A percentile compares a stretch with the other conserved stretches of the same genome.
Evolutionary conservation across 345 rosid genomes (phyloP).

Genomic region (Gossypium herbaceum): DNA sequence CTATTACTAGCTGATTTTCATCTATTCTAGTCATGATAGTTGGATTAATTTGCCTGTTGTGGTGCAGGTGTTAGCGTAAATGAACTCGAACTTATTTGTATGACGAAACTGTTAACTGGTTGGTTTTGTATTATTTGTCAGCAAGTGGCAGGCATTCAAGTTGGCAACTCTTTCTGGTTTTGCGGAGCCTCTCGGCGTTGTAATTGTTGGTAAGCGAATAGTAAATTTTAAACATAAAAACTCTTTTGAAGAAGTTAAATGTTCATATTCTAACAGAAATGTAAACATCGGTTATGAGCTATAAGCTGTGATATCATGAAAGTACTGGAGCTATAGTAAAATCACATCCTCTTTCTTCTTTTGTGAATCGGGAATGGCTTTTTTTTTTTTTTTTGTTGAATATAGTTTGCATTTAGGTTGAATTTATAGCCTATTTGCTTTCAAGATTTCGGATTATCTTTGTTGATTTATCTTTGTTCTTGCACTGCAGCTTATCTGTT

Average conservation of each 20-base stretch:
- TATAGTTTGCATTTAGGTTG: not conserved
- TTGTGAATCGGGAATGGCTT: not conserved
- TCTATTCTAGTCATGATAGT: not conserved
- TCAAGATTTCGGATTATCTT: not conserved
- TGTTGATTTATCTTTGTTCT: slow-evolving; percentile 12
- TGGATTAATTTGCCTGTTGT: not conserved
- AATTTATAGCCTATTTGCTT: not conserved
- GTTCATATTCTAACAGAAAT: not conserved
- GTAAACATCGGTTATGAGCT: not conserved
- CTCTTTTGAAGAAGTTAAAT: not conserved
- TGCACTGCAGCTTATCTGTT: slow-evolving; percentile 76
- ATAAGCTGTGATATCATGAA: not conserved
- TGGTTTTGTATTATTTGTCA: slow-evolving; percentile 32
- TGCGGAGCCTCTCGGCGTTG: slow-evolving; percentile 95
- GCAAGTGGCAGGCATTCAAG: slow-evolving; percentile 99
- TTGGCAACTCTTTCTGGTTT: slow-evolving; percentile 92
- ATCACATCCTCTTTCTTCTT: not conserved
- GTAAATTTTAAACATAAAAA: not conserved
- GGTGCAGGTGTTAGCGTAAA: not conserved
- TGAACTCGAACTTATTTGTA: not conserved
- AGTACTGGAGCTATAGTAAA: not conserved
- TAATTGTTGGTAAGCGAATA: slow-evolving; percentile 69
- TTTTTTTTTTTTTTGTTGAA: not conserved
- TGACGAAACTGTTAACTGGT: slow-evolving; percentile 14
- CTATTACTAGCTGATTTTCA: too few relatives aligned